These are phyloP conservation scores for Kipferlia bialata DNA, from an alignment of 78 protist genomes.

Conservation along the genomic window DNA sequence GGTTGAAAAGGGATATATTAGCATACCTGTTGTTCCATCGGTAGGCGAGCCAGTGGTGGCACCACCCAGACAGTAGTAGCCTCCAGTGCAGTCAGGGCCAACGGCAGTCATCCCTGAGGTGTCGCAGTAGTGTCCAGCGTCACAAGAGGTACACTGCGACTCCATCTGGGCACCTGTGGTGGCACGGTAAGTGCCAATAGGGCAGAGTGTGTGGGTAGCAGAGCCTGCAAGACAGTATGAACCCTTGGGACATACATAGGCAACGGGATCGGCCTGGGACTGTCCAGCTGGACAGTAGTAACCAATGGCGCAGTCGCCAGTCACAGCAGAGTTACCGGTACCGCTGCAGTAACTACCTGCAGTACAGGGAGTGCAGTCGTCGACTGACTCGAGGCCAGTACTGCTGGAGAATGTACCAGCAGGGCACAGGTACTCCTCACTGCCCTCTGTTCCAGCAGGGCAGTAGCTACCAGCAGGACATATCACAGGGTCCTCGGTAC, in stretches of 20 bases:
- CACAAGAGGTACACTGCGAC: conserved; percentile 22
- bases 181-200: conserved; percentile 20
- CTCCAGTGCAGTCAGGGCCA: conserved; percentile 7
- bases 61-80: neutral
- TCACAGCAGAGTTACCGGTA: neutral
- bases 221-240: conserved; percentile 13
- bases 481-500: neutral
- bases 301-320: conserved; percentile 4
- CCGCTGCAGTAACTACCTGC: conserved; percentile 13
- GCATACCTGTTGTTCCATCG: neutral
- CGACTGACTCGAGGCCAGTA: neutral
- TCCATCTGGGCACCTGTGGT: neutral
- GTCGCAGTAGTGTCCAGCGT: conserved; percentile 27
- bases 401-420: conserved; percentile 14
- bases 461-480: conserved; percentile 22
- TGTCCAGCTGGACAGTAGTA: neutral
- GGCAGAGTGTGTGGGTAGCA: conserved; percentile 4
- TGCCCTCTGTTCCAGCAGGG: neutral
- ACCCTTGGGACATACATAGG: conserved; percentile 16
- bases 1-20: too few species aligned
- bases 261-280: too few species aligned
- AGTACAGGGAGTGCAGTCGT: conserved; percentile 8
- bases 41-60: too few species aligned
- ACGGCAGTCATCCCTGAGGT: conserved; percentile 3
- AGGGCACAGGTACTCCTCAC: conserved; percentile 5